phyloP scores from a whole-genome alignment of 116 monocot genomes.

The Zostera marina region DNA sequence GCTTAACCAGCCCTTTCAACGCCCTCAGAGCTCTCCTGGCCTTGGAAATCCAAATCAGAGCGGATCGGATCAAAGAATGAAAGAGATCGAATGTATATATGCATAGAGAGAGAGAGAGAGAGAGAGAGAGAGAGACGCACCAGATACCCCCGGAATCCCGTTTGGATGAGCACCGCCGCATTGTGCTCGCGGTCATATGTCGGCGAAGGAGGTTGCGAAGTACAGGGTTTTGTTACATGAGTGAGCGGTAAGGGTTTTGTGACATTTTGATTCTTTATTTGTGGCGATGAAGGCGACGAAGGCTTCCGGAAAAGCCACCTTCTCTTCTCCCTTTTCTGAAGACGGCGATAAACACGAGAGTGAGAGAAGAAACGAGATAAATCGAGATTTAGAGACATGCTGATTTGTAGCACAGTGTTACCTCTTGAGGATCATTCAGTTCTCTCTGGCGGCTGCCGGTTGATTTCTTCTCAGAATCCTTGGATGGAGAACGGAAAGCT shows the following conservation, averaged over 20 bases:
- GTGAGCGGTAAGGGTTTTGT: too few species aligned
- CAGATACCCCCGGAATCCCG: slow-evolving; percentile 53
- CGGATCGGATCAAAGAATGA: neutral
- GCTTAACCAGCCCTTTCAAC: slow-evolving; percentile 79
- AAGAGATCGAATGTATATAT: too few species aligned
- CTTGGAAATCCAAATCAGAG: slow-evolving; percentile 15
- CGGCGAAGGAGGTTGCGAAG: slow-evolving; percentile 17
- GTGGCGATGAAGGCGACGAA: slow-evolving; percentile 3
- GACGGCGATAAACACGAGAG: neutral
- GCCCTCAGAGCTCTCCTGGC: slow-evolving; percentile 85
- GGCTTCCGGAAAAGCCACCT: slow-evolving; percentile 40
- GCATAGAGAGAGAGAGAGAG: too few species aligned
- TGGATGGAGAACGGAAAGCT: slow-evolving; percentile 56
- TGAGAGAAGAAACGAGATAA: neutral
- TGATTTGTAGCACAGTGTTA: slow-evolving; percentile 6
- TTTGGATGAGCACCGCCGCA: slow-evolving; percentile 42
- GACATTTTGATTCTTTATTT: slow-evolving; percentile 16
- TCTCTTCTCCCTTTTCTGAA: slow-evolving; percentile 41
- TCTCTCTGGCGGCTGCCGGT: slow-evolving; percentile 3
- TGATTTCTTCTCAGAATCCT: slow-evolving; percentile 17
- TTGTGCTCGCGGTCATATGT: slow-evolving; percentile 20
- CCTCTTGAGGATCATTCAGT: slow-evolving; percentile 18
- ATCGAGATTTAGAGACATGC: neutral
- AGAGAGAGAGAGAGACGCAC: slow-evolving; percentile 7
- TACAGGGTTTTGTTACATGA: too few species aligned